Base-by-base conservation (phyloP, 169 alveolate species). In the Plasmodium sp. region DNA sequence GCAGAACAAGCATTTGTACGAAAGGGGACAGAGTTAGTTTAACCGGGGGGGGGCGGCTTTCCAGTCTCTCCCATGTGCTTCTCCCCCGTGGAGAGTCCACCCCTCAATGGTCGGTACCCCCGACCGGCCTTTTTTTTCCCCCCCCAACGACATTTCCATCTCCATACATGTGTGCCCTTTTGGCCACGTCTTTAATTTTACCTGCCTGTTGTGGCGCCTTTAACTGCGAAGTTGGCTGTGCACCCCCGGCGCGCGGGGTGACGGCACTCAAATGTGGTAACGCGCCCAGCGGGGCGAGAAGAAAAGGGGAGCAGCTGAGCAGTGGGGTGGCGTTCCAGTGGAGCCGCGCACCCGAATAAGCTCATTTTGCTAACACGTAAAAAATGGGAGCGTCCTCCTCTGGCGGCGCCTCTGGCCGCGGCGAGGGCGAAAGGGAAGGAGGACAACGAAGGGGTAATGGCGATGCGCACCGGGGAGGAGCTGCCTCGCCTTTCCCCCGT, bases 1-100 rank as follows among this genome's bases (percentile, higher is more conserved):
- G 51, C 84, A 91, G 95, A 91, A 91, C 84, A 54, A 80, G 33
- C 92, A 91, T 12, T 72, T 91, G 71, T 91, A 91, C 34, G 83
- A 82, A 71, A 56, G 81, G 45, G 92, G 75, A 72, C 56, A 67
- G 56, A 31, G 54, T 7, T 91, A 58, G 43, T 39, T 51, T 58
- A n/a, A 58, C 6, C 18, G 3, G 71, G 6, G 39, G n/a, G 36
- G 51, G 16, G 34, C n/a, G 12, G 18, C 39, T 51, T 51, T 0
- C 7, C 9, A 0, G 18, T 48, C 39, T 51, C 16, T 1, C 22
- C 9, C 10, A 9, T 48, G 62, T 51, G n/a, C n/a, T 3, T 51
- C 62, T 12, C 22, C 62, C 62, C 1, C 14, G 62, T 51, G 62
- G 62, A 14, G 22, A 51, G 22, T 51, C 62, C 62, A 51, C 12